These are phyloP conservation scores for Pleurostoma richardsiae DNA, from an alignment of 2,329 filamentous ascomycete species.

Conservation along the genomic window DNA sequence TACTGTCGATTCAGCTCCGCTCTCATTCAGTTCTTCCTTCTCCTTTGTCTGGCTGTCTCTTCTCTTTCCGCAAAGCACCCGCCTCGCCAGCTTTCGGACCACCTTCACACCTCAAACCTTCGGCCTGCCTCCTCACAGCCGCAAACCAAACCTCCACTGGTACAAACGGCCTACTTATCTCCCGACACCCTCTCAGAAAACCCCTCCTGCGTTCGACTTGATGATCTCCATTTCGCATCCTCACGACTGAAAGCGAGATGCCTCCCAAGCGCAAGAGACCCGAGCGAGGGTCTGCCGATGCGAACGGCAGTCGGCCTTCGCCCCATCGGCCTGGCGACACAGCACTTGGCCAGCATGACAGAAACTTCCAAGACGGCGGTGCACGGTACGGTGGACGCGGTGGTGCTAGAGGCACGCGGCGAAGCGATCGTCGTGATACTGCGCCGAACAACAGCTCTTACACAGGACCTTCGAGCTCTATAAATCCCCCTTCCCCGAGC, in stretches of 20 bases:
- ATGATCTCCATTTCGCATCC: neutral
- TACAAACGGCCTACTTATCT: no score
- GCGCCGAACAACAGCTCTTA: conserved; percentile 24
- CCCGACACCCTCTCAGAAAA: no score
- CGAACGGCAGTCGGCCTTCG: conserved; percentile 46
- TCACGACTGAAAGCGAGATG: conserved; percentile 31
- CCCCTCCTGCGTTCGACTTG: neutral
- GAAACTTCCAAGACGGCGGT: conserved; percentile 39
- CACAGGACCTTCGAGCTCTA: neutral
- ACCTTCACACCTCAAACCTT: no score
- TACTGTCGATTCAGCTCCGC: no score
- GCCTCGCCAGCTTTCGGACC: no score
- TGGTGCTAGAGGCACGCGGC: conserved; percentile 37
- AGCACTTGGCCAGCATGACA: conserved; percentile 51
- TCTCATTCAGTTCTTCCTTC: no score
- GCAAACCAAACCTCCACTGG: no score
- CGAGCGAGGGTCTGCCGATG: conserved; percentile 42
- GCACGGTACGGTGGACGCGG: conserved; percentile 34
- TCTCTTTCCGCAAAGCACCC: no score
- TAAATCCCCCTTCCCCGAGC: neutral
- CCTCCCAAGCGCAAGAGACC: conserved; percentile 56
- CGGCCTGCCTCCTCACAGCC: no score
- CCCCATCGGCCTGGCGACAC: conserved; percentile 59
- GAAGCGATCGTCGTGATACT: conserved; percentile 48
- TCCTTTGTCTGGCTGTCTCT: no score